Base-by-base conservation (phyloP, 2,329 filamentous ascomycete genomes). In the Cercospora sojina region DNA sequence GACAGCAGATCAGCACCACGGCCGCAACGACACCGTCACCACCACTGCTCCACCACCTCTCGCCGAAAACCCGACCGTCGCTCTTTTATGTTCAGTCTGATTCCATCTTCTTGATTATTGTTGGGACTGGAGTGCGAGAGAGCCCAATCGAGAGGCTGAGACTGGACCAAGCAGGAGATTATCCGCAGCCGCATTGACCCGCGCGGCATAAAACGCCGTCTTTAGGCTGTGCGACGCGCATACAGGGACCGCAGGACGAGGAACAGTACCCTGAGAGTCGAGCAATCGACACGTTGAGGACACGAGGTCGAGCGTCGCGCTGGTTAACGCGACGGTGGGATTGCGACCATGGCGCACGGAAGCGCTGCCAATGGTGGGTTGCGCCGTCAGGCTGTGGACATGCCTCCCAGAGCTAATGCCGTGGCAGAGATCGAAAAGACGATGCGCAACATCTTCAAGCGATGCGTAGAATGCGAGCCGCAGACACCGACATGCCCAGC, bases 401-500 rank as follows among this genome's bases (percentile, higher is more conserved):
- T 38, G 12, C 47, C n/a, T 53, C 47, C 25, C 62, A 23, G 27
- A 35, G 38, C 56, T 64, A 31, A 59, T 41, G 16, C 27, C 56
- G 32, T 16, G 43, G 32, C 57, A 53, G 56, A 69, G 29, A 70
- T 72, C 63, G 73, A 74, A 35, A 67, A 65, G 38, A 68, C 73
- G 9, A 68, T 77, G 59, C 72, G 74, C 18, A 74, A 69, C 20
- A 71, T 88, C 62, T 86, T 88, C 76, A 83, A 84, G 72, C 83
- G 86, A 73, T 91, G 89, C 76, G 80, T 88, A 59, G 74, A 82
- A 71, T 91, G 89, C 76, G 81, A 83, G 9, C 70, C 78, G 8
- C 73, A 75, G 41, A 79, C 81, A 7, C 87, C 87, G 3, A 79
- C 82, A 23, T 91, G 89, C 76, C 87, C 87, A n/a, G 67, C 77